phyloP scores from a whole-genome alignment of 345 rosid genomes.

The Orychophragmus violaceus region DNA sequence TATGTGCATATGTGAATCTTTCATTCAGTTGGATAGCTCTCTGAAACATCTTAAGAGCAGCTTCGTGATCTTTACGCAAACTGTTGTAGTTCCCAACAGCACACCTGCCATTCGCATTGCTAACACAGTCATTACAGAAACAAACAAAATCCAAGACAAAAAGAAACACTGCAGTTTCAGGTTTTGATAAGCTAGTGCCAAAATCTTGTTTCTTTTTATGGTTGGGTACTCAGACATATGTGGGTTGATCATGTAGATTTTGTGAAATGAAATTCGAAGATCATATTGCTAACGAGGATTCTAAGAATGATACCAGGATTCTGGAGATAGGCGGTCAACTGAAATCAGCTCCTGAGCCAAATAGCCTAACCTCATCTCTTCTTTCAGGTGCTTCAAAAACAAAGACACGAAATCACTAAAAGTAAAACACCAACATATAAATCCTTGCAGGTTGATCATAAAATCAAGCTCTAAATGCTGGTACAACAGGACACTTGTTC shows the following conservation, averaged over 20 bases:
- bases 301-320: slow-evolving; percentile 60
- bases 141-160: background rate
- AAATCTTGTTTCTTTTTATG: background rate
- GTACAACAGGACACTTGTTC: background rate
- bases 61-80: slow-evolving; percentile 87
- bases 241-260: background rate
- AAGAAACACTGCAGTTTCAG: slow-evolving; percentile 1
- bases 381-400: slow-evolving; percentile 74
- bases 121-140: slow-evolving; percentile 7
- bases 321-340: slow-evolving; percentile 84
- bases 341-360: slow-evolving; percentile 71
- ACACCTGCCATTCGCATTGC: slow-evolving; percentile 50
- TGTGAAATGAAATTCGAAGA: background rate
- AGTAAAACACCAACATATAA: background rate
- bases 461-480: background rate
- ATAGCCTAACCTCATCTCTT: slow-evolving; percentile 85
- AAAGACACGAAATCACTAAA: background rate
- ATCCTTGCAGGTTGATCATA: background rate
- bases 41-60: slow-evolving; percentile 78
- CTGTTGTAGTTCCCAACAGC: slow-evolving; percentile 91
- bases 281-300: slow-evolving; percentile 1
- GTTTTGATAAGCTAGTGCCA: background rate
- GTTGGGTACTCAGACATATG: background rate
- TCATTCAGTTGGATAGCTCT: slow-evolving; percentile 76
- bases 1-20: slow-evolving; percentile 86